These are phyloP conservation scores for Candida morakotiae DNA, from an alignment of 805 yeast genomes.

Conservation along the genomic window DNA sequence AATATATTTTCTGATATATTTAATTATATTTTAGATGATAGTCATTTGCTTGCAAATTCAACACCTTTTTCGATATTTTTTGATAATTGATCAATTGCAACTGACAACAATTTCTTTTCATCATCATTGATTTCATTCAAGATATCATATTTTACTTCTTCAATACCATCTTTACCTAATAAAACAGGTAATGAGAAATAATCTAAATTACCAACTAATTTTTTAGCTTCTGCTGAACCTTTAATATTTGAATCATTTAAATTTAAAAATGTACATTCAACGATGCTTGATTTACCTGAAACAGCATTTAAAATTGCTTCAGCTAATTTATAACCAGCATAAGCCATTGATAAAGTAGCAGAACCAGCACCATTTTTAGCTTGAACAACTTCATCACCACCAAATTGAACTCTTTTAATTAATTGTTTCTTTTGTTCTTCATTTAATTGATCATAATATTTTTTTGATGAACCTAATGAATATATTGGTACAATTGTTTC, in stretches of 20 bases:
- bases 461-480: constrained; percentile 39
- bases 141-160: constrained; percentile 50
- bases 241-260: constrained; percentile 42
- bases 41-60: constrained; percentile 34
- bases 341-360: constrained; percentile 83
- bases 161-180: constrained; percentile 52
- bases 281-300: constrained; percentile 28
- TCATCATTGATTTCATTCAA: constrained; percentile 44
- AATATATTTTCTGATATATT: too few relatives aligned
- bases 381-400: constrained; percentile 86
- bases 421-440: constrained; percentile 64
- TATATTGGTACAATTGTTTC: constrained; percentile 88
- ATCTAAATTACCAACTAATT: constrained; percentile 39
- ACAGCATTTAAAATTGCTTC: constrained; percentile 59
- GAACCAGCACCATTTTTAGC: constrained; percentile 84
- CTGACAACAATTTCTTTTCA: constrained; percentile 53
- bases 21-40: too few relatives aligned
- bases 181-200: constrained; percentile 64
- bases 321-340: constrained; percentile 76
- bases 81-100: constrained; percentile 51
- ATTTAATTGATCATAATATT: constrained; percentile 38
- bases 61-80: constrained; percentile 60
- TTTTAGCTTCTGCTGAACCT: constrained; percentile 50
- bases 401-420: constrained; percentile 87
- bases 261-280: constrained; percentile 51